Conservation (phyloP, 2,329 filamentous ascomycete genomes). For the Nothophoma quercina region DNA sequence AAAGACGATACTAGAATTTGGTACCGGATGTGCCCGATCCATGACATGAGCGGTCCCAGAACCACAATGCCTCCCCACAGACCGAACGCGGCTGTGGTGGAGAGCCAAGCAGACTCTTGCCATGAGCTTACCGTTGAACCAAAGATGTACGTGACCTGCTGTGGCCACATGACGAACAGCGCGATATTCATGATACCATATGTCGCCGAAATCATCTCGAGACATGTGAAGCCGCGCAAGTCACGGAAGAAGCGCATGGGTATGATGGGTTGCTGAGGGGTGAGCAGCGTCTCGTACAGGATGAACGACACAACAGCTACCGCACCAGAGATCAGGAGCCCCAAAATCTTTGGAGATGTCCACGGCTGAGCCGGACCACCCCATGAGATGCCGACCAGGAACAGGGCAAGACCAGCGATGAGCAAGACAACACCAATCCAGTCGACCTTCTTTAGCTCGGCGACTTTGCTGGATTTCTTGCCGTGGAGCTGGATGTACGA, state of each 20-base stretch:
- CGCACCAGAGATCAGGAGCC: slow-evolving; percentile 32
- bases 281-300: slow-evolving; percentile 28
- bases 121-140: slow-evolving; percentile 25
- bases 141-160: slow-evolving; percentile 30
- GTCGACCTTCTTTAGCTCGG: slow-evolving; percentile 47
- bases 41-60: slow-evolving; percentile 31
- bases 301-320: slow-evolving; percentile 22
- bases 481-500: slow-evolving; percentile 49
- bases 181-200: slow-evolving; percentile 38
- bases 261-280: slow-evolving; percentile 31
- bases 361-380: slow-evolving; percentile 41
- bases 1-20: slow-evolving; percentile 22
- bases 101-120: slow-evolving; percentile 37
- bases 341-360: slow-evolving; percentile 29
- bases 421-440: slow-evolving; percentile 54
- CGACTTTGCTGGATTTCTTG: slow-evolving; percentile 27
- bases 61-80: slow-evolving; percentile 40
- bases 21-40: slow-evolving; percentile 30
- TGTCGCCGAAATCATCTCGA: slow-evolving; percentile 36
- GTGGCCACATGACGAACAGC: slow-evolving; percentile 41
- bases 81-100: slow-evolving; percentile 40
- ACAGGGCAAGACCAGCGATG: slow-evolving; percentile 51
- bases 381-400: slow-evolving; percentile 55
- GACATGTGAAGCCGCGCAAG: slow-evolving; percentile 37
- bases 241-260: slow-evolving; percentile 44